Conservation (phyloP, 371 early-diverging fungal genomes). For the Mortierella sp. region DNA sequence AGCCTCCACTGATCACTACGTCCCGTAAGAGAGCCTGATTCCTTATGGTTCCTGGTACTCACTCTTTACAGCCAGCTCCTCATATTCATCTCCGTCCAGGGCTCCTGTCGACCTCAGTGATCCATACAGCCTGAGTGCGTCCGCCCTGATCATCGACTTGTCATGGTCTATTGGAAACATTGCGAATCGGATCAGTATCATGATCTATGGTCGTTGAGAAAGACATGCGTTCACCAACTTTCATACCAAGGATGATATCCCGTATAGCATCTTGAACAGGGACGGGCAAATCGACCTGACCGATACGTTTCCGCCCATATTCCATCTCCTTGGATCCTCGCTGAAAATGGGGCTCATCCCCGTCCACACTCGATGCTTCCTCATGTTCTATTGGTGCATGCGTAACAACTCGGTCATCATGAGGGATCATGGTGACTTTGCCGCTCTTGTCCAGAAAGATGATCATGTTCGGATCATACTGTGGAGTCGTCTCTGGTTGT, state of each 20-base stretch:
- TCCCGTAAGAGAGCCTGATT: background rate
- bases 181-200: no score
- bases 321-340: conserved; percentile 76
- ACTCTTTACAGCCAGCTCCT: conserved; percentile 24
- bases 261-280: conserved; percentile 63
- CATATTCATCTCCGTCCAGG: conserved; percentile 45
- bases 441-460: conserved; percentile 52
- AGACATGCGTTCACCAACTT: no score
- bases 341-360: conserved; percentile 13
- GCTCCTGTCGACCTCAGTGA: conserved; percentile 73
- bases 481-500: conserved; percentile 11
- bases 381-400: conserved; percentile 25
- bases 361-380: background rate
- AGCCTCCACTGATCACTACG: background rate
- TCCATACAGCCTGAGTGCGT: conserved; percentile 76
- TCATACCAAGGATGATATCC: conserved; percentile 54
- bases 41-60: background rate
- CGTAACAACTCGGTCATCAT: conserved; percentile 33
- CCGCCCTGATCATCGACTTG: conserved; percentile 67
- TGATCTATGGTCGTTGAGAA: no score
- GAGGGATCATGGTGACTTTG: conserved; percentile 47
- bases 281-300: conserved; percentile 70
- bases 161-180: conserved; percentile 54
- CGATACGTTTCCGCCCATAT: conserved; percentile 80
- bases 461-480: conserved; percentile 49